Conservation (phyloP, 2,329 filamentous ascomycete species). For the Sporothrix pallida region DNA sequence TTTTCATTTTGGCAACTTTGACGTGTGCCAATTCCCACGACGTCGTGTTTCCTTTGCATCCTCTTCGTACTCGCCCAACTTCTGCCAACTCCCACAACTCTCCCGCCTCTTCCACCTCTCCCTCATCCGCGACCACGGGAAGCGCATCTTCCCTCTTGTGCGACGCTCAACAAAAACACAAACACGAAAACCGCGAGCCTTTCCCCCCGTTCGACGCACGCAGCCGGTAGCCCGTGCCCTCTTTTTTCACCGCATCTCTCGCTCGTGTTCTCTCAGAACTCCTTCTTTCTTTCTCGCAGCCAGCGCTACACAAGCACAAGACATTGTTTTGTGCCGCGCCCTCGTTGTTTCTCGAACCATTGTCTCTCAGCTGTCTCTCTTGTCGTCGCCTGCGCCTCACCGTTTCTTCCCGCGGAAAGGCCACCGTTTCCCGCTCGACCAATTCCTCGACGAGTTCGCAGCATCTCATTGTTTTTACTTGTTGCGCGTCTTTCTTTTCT, state of each 20-base stretch:
- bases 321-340: conserved; percentile 13
- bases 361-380: conserved; percentile 10
- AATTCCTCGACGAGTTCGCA: not conserved
- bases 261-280: not conserved
- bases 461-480: not conserved
- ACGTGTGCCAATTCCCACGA: conserved; percentile 10
- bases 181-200: not conserved
- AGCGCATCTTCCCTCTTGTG: conserved; percentile 1
- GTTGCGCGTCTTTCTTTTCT: not conserved
- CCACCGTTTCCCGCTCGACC: not conserved
- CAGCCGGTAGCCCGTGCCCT: not conserved
- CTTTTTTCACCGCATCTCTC: not conserved
- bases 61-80: conserved; percentile 1
- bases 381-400: conserved; percentile 10
- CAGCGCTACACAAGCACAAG: conserved; percentile 33
- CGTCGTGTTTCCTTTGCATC: conserved; percentile 11
- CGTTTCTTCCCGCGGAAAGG: not conserved
- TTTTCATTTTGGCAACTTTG: conserved; percentile 25
- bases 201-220: conserved; percentile 9
- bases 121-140: not conserved
- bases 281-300: not conserved
- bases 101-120: not conserved
- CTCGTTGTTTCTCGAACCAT: not conserved
- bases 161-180: conserved; percentile 14
- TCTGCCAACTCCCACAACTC: not conserved